These are phyloP conservation scores for Neofusicoccum umdonicola DNA, from an alignment of 2,329 filamentous ascomycete genomes.

Conservation along the genomic window DNA sequence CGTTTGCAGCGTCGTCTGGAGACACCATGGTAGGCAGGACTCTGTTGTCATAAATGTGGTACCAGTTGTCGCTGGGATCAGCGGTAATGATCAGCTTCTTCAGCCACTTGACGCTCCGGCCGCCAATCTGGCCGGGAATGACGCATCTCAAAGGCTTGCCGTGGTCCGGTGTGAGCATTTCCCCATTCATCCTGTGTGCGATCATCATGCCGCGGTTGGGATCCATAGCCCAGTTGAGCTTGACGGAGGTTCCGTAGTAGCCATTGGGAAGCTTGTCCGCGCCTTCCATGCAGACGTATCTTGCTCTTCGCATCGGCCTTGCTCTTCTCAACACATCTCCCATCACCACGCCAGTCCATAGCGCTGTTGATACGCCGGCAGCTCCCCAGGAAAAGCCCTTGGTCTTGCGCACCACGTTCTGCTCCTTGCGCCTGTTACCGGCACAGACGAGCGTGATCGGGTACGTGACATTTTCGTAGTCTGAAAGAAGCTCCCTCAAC, in stretches of 20 bases:
- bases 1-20: constrained; percentile 73
- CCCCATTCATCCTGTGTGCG: constrained; percentile 88
- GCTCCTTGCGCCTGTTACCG: constrained; percentile 88
- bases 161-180: constrained; percentile 75
- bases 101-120: constrained; percentile 90
- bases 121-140: constrained; percentile 88
- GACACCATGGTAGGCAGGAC: constrained; percentile 84
- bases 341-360: constrained; percentile 82
- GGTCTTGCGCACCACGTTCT: constrained; percentile 84
- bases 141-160: constrained; percentile 79
- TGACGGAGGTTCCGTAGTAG: constrained; percentile 82
- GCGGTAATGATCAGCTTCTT: constrained; percentile 76
- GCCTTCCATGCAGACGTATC: constrained; percentile 87
- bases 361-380: constrained; percentile 78
- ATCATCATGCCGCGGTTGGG: constrained; percentile 80
- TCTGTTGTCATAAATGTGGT: constrained; percentile 90
- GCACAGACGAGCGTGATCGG: constrained; percentile 89
- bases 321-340: constrained; percentile 68
- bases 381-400: constrained; percentile 95
- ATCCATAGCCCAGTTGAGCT: constrained; percentile 85
- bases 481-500: constrained; percentile 67
- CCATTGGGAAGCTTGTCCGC: constrained; percentile 87
- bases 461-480: constrained; percentile 79
- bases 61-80: constrained; percentile 85
- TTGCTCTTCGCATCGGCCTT: constrained; percentile 65